Conservation (phyloP, 257 asterid species). For the Nicotiana paniculata region DNA sequence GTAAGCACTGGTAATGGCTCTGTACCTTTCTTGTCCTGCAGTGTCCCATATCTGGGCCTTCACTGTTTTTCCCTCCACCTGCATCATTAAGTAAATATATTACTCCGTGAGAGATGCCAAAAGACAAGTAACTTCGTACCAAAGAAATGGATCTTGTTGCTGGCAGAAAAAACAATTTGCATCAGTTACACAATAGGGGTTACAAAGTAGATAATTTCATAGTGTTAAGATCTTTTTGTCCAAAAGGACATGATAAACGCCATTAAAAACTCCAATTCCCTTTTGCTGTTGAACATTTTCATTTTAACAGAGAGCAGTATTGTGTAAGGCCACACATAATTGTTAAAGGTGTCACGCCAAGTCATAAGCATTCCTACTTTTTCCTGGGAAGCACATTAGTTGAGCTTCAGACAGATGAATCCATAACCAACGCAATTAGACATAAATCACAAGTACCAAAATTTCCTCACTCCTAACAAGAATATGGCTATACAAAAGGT, state of each 20-base stretch:
- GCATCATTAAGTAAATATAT: conserved; percentile 6
- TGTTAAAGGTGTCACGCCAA: background rate
- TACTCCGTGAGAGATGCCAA: conserved; percentile 1
- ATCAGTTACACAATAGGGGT: background rate
- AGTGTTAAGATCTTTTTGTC: background rate
- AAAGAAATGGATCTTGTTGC: background rate
- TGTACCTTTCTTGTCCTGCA: conserved; percentile 81
- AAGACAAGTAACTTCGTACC: background rate
- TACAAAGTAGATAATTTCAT: background rate
- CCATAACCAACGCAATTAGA: background rate
- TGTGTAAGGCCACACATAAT: background rate
- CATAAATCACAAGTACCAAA: background rate
- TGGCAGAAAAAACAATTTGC: background rate
- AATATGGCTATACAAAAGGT: background rate
- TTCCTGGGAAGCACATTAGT: background rate
- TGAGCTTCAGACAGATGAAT: background rate
- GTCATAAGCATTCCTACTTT: background rate
- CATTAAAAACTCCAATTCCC: background rate
- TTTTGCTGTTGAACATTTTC: background rate
- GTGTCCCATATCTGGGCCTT: conserved; percentile 90
- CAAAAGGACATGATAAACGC: background rate
- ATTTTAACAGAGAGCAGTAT: background rate
- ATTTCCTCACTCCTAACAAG: background rate
- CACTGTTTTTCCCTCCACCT: conserved; percentile 76
- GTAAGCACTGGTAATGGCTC: conserved; percentile 80